Conservation (phyloP, 306 rosid species). For the Malus orientalis region DNA sequence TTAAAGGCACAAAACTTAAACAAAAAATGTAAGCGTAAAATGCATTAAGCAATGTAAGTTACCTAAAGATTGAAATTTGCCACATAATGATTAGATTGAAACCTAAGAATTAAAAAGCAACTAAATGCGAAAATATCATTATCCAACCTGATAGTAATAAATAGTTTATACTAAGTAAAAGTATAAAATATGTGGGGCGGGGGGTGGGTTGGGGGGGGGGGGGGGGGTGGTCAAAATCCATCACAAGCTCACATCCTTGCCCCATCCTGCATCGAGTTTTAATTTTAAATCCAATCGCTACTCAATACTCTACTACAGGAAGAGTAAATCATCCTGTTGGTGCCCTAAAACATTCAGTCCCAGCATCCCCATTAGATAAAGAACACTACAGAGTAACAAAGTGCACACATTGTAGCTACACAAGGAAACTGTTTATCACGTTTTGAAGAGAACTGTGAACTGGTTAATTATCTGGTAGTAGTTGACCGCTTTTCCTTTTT, state of each 20-base stretch:
- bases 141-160: too few species aligned
- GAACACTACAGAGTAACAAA: neutral
- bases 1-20: too few species aligned
- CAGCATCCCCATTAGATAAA: neutral
- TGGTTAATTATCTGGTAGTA: neutral
- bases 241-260: too few species aligned
- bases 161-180: too few species aligned
- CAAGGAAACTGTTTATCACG: neutral
- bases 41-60: too few species aligned
- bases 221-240: too few species aligned
- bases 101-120: neutral
- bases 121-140: too few species aligned
- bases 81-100: neutral
- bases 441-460: neutral
- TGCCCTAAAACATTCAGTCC: neutral
- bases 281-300: neutral
- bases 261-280: neutral
- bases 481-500: neutral
- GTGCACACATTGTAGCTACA: neutral
- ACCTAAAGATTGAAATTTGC: neutral
- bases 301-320: neutral
- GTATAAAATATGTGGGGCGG: too few species aligned
- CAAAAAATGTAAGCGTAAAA: too few species aligned
- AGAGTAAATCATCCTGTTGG: neutral
- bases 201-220: too few species aligned